Conservation (phyloP, 73 alveolate genomes). For the Paramecium octaurelia region DNA sequence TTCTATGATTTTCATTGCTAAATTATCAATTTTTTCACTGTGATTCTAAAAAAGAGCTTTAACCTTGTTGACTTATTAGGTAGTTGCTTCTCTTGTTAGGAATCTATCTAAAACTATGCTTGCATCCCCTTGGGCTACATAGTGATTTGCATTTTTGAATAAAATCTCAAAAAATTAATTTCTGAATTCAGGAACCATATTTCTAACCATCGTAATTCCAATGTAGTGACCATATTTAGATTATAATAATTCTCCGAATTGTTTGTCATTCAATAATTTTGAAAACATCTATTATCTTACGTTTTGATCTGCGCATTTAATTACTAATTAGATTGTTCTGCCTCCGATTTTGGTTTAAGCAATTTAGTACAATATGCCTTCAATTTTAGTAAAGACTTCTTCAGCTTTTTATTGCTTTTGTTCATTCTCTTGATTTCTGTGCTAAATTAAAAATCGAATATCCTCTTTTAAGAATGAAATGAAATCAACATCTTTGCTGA, state of each 20-base stretch:
- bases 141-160: background rate
- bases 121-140: conserved; percentile 24
- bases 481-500: background rate
- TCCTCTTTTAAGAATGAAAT: background rate
- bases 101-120: conserved; percentile 39
- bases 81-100: conserved; percentile 5
- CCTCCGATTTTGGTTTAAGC: conserved; percentile 37
- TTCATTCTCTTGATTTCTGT: conserved; percentile 7
- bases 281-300: background rate
- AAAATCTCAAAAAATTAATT: conserved; percentile 40
- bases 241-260: background rate
- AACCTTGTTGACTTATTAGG: background rate
- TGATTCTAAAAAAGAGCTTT: background rate
- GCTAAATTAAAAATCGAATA: background rate
- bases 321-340: conserved; percentile 17
- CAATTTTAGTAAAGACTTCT: background rate
- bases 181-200: conserved; percentile 5
- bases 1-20: conserved; percentile 41
- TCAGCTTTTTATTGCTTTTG: background rate
- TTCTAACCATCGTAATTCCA: conserved; percentile 38
- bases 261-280: background rate
- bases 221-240: conserved; percentile 47
- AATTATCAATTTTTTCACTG: conserved; percentile 23
- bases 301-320: background rate
- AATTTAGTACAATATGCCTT: background rate